Conservation (phyloP, 2,329 filamentous ascomycete genomes). For the Fusarium tanahbumbuense region DNA sequence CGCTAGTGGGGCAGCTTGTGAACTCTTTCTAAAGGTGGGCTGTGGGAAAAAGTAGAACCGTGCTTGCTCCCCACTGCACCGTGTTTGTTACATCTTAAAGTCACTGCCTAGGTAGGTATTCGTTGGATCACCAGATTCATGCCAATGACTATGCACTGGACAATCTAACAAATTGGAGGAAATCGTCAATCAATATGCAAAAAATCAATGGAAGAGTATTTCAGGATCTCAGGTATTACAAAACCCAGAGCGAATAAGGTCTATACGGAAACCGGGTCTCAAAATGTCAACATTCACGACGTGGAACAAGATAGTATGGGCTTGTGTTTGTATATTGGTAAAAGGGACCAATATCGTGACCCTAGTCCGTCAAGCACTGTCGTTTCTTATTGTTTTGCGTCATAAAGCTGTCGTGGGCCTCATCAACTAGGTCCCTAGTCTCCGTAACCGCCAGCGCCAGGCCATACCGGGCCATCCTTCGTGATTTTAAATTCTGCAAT, state of each 20-base stretch:
- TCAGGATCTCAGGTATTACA: background rate
- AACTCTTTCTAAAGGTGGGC: slow-evolving; percentile 7
- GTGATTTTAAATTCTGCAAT: slow-evolving; percentile 34
- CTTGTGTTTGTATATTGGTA: slow-evolving; percentile 36
- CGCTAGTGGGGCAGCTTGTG: slow-evolving; percentile 38
- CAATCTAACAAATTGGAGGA: background rate
- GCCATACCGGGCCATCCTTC: slow-evolving; percentile 42
- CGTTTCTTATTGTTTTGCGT: slow-evolving; percentile 34
- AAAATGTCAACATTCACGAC: background rate
- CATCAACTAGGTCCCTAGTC: slow-evolving; percentile 37
- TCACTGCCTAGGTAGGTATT: background rate
- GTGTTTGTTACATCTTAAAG: background rate
- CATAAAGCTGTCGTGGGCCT: slow-evolving; percentile 35
- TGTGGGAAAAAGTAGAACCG: slow-evolving; percentile 5
- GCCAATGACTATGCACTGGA: background rate
- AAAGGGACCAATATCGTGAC: background rate
- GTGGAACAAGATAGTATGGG: slow-evolving; percentile 1
- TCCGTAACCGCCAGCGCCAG: slow-evolving; percentile 38
- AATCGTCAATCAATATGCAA: background rate
- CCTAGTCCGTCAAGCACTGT: slow-evolving; percentile 31
- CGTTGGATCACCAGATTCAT: background rate
- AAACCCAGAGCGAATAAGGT: background rate
- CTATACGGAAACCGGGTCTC: background rate
- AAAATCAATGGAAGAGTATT: background rate
- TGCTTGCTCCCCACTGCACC: background rate